A percentile compares a stretch with the other conserved stretches of the same genome.
phyloP scores from a whole-genome alignment of 2,329 filamentous ascomycete genomes.

The Lecanosticta acicola region DNA sequence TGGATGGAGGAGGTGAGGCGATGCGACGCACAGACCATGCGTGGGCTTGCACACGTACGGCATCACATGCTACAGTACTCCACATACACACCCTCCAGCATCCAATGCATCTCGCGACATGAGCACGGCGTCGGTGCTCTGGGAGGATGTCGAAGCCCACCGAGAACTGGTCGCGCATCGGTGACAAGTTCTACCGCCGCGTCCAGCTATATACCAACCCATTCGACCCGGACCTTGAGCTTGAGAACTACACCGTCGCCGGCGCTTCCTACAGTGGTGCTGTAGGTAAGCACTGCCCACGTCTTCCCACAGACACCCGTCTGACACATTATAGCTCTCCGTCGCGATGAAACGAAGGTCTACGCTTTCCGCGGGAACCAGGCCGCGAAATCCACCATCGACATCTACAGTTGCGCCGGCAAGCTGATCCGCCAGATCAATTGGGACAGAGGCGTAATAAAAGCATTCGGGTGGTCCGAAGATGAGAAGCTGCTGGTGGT shows the following conservation, averaged over 20 bases:
- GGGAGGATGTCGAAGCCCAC: conserved; percentile 62
- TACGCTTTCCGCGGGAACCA: conserved; percentile 69
- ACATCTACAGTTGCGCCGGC: conserved; percentile 89
- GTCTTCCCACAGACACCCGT: conserved; percentile 2
- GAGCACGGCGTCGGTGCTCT: conserved; percentile 2
- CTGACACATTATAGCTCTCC: conserved; percentile 60
- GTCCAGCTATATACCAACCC: conserved; percentile 86
- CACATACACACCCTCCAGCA: not conserved
- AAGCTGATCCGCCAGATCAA: conserved; percentile 60
- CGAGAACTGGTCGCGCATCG: conserved; percentile 90
- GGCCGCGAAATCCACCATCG: conserved; percentile 74
- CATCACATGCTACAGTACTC: too few species aligned
- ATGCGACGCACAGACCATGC: too few species aligned
- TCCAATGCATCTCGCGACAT: not conserved
- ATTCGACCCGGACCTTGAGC: conserved; percentile 87
- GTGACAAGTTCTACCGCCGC: conserved; percentile 92
- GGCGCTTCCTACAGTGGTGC: conserved; percentile 92
- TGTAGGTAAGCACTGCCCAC: conserved; percentile 58
- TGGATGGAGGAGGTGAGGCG: too few species aligned
- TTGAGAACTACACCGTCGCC: conserved; percentile 88
- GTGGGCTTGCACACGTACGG: too few species aligned
- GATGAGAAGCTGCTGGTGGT: conserved; percentile 88
- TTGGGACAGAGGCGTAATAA: conserved; percentile 86
- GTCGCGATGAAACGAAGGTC: conserved; percentile 81
- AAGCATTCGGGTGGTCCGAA: conserved; percentile 91